Evolutionary conservation across 2,329 filamentous ascomycete species (phyloP).

Genomic region (Nigrospora oryzae): DNA sequence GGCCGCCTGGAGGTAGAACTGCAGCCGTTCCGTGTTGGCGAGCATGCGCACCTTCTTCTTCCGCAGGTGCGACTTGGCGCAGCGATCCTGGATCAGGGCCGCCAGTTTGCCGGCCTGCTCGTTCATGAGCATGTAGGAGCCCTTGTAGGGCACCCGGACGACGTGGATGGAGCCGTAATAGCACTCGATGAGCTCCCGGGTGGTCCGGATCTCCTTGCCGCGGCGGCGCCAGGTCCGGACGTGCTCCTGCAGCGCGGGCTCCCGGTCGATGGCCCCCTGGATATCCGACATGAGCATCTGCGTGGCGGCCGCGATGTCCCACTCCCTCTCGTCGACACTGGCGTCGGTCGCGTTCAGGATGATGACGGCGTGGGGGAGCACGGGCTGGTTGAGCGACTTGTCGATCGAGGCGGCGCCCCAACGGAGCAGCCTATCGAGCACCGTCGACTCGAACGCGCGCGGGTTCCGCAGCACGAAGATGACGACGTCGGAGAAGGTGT

Average conservation of each 20-base stretch:
- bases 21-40: conserved; percentile 17
- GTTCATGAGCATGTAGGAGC: conserved; percentile 35
- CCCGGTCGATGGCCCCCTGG: conserved; percentile 20
- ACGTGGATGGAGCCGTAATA: conserved; percentile 42
- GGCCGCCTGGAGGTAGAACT: conserved; percentile 21
- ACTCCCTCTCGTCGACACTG: conserved; percentile 27
- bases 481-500: conserved; percentile 35
- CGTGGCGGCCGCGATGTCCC: conserved; percentile 32
- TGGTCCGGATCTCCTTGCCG: conserved; percentile 30
- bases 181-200: conserved; percentile 35
- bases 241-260: conserved; percentile 26
- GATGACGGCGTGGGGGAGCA: conserved; percentile 45
- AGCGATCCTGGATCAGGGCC: conserved; percentile 28
- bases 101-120: conserved; percentile 38
- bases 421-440: conserved; percentile 32
- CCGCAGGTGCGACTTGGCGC: conserved; percentile 26
- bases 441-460: conserved; percentile 29
- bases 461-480: conserved; percentile 33
- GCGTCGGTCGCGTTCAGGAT: conserved; percentile 37
- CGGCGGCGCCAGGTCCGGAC: conserved; percentile 30
- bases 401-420: conserved; percentile 44
- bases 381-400: conserved; percentile 45
- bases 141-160: conserved; percentile 35
- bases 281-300: conserved; percentile 25
- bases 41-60: conserved; percentile 32